These are phyloP conservation scores for Debaryomycetaceae sp. DNA, from an alignment of 1,139 yeast species.

Conservation along the genomic window DNA sequence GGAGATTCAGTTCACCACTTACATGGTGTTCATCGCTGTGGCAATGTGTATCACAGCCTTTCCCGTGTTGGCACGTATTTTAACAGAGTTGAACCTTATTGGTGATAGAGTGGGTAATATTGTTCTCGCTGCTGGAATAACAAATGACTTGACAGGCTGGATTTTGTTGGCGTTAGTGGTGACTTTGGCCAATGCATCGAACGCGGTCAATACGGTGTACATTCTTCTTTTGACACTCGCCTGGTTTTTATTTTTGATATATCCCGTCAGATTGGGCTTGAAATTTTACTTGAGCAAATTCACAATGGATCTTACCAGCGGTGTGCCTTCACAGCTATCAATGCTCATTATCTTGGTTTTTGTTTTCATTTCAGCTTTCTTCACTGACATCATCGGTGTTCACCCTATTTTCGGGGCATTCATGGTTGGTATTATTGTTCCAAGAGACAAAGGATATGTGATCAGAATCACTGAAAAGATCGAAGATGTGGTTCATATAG, in stretches of 20 bases:
- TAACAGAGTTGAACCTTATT: conserved; percentile 66
- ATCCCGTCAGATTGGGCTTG: conserved; percentile 52
- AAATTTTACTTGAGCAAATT: conserved; percentile 38
- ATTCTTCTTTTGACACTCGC: conserved; percentile 62
- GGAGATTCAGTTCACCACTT: conserved; percentile 60
- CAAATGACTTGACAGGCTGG: conserved; percentile 83
- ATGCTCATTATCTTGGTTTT: conserved; percentile 53
- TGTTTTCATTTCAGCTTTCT: conserved; percentile 67
- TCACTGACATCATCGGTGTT: conserved; percentile 77
- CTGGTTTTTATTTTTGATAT: conserved; percentile 60
- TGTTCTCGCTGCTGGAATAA: conserved; percentile 76
- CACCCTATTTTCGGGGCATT: conserved; percentile 83
- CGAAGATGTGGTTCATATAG: conserved; percentile 70
- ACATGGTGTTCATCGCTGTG: conserved; percentile 73
- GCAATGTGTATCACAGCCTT: conserved; percentile 82
- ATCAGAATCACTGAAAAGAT: conserved; percentile 65
- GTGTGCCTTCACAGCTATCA: conserved; percentile 61
- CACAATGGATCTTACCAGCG: conserved; percentile 50
- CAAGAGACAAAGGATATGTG: conserved; percentile 72
- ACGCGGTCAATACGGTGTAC: conserved; percentile 64
- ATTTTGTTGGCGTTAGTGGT: conserved; percentile 69
- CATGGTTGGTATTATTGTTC: conserved; percentile 72
- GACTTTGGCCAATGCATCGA: conserved; percentile 69
- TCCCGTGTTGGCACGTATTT: conserved; percentile 76
- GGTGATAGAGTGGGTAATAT: conserved; percentile 76